phyloP scores from a whole-genome alignment of 2,329 filamentous ascomycete genomes.

The Ophiostoma fasciatum region DNA sequence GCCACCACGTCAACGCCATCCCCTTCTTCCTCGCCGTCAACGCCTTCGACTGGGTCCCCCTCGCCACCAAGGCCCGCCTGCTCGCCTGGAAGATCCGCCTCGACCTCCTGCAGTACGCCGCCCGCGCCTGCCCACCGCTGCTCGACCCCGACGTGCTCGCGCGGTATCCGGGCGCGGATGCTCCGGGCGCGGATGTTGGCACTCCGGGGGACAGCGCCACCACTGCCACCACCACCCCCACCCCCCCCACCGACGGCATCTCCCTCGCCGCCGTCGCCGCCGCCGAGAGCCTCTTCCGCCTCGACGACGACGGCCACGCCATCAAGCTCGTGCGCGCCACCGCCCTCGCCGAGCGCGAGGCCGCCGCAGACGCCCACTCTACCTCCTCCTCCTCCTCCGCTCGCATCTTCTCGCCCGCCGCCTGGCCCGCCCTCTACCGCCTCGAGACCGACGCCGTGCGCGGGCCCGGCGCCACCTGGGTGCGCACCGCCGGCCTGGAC shows the following conservation, averaged over 20 bases:
- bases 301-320: slow-evolving; percentile 66
- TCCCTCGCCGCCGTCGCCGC: slow-evolving; percentile 25
- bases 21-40: slow-evolving; percentile 64
- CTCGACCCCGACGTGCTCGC: slow-evolving; percentile 19
- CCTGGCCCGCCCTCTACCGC: slow-evolving; percentile 46
- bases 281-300: slow-evolving; percentile 28
- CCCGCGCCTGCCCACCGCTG: slow-evolving; percentile 47
- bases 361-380: no score
- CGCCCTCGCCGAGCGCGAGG: slow-evolving; percentile 39
- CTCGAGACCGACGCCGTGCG: slow-evolving; percentile 50
- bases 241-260: slow-evolving; percentile 26
- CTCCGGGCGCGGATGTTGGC: neutral
- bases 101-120: slow-evolving; percentile 61
- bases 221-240: neutral
- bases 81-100: slow-evolving; percentile 70
- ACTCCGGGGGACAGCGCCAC: neutral
- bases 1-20: slow-evolving; percentile 58
- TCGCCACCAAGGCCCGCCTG: slow-evolving; percentile 48
- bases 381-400: no score
- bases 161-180: neutral
- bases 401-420: slow-evolving; percentile 33
- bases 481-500: slow-evolving; percentile 46
- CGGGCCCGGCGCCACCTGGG: slow-evolving; percentile 37
- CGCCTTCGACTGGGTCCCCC: slow-evolving; percentile 43
- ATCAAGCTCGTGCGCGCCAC: slow-evolving; percentile 62